Evolutionary conservation across 2,329 filamentous ascomycete genomes (phyloP), one percentile per base, ranked within the genome.

Genomic region (Pseudogymnoascus sp.): DNA sequence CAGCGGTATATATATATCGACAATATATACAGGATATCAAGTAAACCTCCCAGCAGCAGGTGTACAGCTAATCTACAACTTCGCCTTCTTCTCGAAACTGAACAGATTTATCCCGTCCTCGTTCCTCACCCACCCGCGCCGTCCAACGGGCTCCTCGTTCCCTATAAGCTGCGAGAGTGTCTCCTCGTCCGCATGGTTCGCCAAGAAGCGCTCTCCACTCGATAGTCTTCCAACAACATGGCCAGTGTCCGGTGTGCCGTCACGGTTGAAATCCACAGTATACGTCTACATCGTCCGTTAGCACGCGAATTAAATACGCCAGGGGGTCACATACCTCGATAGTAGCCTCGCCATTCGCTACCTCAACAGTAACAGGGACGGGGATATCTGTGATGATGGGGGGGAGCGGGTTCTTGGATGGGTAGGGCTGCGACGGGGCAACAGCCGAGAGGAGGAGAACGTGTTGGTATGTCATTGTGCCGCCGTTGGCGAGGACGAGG

Each of bases 401-500:
- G 2, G 79, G 77, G 6, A 85, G 70, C 1, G 78, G 76, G 44
- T 79, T 78, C 23, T 73, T 66, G 4, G 72, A 66, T 2, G 83
- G 82, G 71, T 86, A 86, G 1, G 69, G 64, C 0, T 72, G 73
- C 6, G 75, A 72, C 35, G 65, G 69, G 7, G 82, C 79, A 8
- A 73, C 67, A 0, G 74, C 77, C 0, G 84, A 86, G 1, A 89
- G 73, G 56, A 83, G 80, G 0, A 89, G 69, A 2, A 80, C 84
- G 68, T 88, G 81, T 69, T 89, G 84, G 69, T 88, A 86, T 0
- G 83, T 86, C n/a, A 87, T 66, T 31, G 84, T 77, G 0, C 86
- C 86, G 0, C 86, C 86, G 68, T 89, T 89, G 1, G 85, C 86
- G 12, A 89, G 78, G 3, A 89, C 75, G 0, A 89, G 71, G 1